These are phyloP conservation scores for Colletotrichum sp. DNA, from an alignment of 2,329 filamentous ascomycete species.

Conservation along the genomic window DNA sequence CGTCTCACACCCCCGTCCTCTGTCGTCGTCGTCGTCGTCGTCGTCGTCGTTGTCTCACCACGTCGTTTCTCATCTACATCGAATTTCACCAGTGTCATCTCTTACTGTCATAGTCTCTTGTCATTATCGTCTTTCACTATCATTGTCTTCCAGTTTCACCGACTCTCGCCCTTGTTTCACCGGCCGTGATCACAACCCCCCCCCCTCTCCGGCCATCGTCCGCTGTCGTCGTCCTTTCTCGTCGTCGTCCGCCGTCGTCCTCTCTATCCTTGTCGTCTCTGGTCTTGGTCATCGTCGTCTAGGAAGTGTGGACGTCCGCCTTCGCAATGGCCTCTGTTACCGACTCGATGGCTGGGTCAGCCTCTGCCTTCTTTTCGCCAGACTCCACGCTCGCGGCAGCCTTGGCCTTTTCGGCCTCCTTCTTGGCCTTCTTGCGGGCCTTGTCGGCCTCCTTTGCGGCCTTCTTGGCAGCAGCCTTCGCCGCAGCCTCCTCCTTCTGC, in stretches of 20 bases:
- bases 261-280: neutral
- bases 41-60: neutral
- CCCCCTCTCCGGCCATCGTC: too few species aligned
- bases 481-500: slow-evolving; percentile 65
- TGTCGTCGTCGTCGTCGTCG: too few species aligned
- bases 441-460: slow-evolving; percentile 55
- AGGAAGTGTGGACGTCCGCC: slow-evolving; percentile 29
- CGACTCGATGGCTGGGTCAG: slow-evolving; percentile 27
- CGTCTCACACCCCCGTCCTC: too few species aligned
- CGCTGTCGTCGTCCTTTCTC: neutral
- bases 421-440: slow-evolving; percentile 51
- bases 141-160: neutral
- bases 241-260: neutral
- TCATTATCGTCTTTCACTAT: neutral
- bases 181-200: too few species aligned
- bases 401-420: slow-evolving; percentile 28
- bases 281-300: neutral
- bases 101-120: neutral
- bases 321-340: slow-evolving; percentile 28
- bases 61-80: neutral
- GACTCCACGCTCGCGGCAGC: slow-evolving; percentile 24
- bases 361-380: slow-evolving; percentile 26
- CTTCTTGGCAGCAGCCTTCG: slow-evolving; percentile 57
- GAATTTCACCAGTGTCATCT: neutral
- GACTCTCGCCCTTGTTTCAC: neutral